phyloP scores from a whole-genome alignment of 331 rosid species.

The Quercus tomentella region DNA sequence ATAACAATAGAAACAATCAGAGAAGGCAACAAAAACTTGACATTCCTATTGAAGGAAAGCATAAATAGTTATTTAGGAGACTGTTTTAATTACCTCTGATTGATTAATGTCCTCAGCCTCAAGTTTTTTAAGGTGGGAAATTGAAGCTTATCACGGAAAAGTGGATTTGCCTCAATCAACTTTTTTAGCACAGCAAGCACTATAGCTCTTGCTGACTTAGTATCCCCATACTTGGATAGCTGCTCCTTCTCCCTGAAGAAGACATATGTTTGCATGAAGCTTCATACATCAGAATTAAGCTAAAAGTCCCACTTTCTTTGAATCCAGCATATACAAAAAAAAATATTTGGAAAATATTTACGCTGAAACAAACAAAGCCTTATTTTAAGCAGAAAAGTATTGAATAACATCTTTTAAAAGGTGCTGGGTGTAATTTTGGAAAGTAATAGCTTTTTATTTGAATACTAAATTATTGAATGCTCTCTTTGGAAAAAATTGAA shows the following conservation, averaged over 20 bases:
- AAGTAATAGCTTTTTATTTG: background rate
- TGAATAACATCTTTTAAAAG: background rate
- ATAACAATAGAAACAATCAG: background rate
- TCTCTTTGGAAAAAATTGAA: background rate
- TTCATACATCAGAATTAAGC: background rate
- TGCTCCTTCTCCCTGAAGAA: slow-evolving; percentile 19
- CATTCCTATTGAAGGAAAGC: background rate
- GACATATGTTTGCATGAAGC: background rate
- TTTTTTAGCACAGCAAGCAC: slow-evolving; percentile 1
- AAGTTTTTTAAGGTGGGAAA: slow-evolving; percentile 4
- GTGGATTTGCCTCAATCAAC: slow-evolving; percentile 12
- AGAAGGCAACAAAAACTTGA: background rate
- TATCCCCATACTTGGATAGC: slow-evolving; percentile 13
- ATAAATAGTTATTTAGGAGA: background rate
- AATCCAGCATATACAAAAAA: background rate
- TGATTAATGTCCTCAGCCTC: slow-evolving; percentile 9
- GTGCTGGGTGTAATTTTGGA: background rate
- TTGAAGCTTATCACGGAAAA: slow-evolving; percentile 10
- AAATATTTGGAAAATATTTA: no score
- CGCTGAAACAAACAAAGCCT: background rate
- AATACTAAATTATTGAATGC: background rate
- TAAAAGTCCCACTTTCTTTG: background rate
- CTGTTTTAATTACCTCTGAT: slow-evolving; percentile 11
- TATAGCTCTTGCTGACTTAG: background rate
- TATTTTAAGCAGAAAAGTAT: background rate